These are phyloP conservation scores for Magnolia changhungtana DNA, from an alignment of 164 flowering plant genomes.

Conservation along the genomic window DNA sequence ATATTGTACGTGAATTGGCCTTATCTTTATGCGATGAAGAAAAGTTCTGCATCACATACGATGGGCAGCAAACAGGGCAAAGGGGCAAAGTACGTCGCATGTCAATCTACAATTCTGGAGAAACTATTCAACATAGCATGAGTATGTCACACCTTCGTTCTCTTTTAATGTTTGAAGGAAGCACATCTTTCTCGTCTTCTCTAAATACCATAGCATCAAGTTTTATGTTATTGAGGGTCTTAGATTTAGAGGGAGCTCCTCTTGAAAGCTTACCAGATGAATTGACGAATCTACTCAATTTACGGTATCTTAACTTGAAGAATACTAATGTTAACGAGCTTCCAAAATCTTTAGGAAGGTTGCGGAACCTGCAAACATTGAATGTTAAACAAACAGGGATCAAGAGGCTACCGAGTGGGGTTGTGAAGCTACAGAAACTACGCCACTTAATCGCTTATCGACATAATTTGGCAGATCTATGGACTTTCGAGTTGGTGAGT, in stretches of 20 bases:
- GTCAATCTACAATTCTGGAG: constrained; percentile 6
- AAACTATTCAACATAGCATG: constrained; percentile 10
- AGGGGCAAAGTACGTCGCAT: not conserved
- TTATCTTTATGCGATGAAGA: constrained; percentile 4
- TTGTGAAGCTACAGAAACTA: constrained; percentile 27
- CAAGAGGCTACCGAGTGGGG: constrained; percentile 25
- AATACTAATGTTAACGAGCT: constrained; percentile 30
- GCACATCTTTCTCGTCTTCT: constrained; percentile 14
- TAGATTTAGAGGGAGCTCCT: constrained; percentile 29
- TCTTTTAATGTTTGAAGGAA: constrained; percentile 25
- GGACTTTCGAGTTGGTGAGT: not conserved
- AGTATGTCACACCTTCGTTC: constrained; percentile 27
- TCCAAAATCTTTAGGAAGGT: constrained; percentile 38
- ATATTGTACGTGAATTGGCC: constrained; percentile 16
- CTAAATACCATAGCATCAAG: constrained; percentile 9
- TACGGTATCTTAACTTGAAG: constrained; percentile 35
- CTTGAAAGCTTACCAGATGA: constrained; percentile 24
- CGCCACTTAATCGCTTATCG: constrained; percentile 27
- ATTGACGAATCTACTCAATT: constrained; percentile 26
- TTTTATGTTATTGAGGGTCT: constrained; percentile 28
- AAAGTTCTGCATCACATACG: not conserved
- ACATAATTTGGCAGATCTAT: not conserved
- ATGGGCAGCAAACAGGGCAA: not conserved
- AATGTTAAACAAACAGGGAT: constrained; percentile 32
- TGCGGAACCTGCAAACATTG: constrained; percentile 32